These are phyloP conservation scores for Ganoderma meredithae DNA, from an alignment of 1,284 basidiomycete genomes.

Conservation along the genomic window DNA sequence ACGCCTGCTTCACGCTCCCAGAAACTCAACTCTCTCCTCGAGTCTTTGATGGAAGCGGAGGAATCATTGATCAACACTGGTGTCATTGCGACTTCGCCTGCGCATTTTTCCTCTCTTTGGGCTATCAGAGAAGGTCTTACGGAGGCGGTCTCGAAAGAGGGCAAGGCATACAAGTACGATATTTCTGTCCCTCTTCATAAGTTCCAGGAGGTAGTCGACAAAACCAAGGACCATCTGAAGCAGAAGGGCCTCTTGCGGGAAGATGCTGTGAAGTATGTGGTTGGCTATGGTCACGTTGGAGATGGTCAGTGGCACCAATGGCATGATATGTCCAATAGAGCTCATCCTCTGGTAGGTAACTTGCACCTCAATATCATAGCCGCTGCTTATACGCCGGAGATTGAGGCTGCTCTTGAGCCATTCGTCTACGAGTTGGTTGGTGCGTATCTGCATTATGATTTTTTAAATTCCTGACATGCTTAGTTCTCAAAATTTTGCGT, in stretches of 20 bases:
- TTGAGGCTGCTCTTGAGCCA: constrained; percentile 91
- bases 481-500: neutral
- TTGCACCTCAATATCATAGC: constrained; percentile 97
- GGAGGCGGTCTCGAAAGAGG: constrained; percentile 94
- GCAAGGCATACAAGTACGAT: constrained; percentile 98
- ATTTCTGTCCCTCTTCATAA: constrained; percentile 89
- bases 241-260: constrained; percentile 79
- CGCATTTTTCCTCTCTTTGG: constrained; percentile 93
- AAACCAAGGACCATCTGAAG: constrained; percentile 77
- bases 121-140: constrained; percentile 93
- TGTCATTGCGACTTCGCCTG: constrained; percentile 91
- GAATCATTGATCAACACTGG: constrained; percentile 87
- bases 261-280: constrained; percentile 79
- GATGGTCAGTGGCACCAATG: constrained; percentile 71
- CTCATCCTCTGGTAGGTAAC: constrained; percentile 67
- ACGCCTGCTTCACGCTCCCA: constrained; percentile 43
- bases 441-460: constrained; percentile 46
- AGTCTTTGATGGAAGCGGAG: constrained; percentile 80
- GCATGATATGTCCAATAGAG: constrained; percentile 14
- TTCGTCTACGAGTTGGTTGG: constrained; percentile 95
- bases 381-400: constrained; percentile 80
- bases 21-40: constrained; percentile 90
- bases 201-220: constrained; percentile 92
- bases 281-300: constrained; percentile 97
- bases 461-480: neutral